Evolutionary conservation across 1,284 basidiomycete species (phyloP).

Genomic region (Omphalotus olearius): DNA sequence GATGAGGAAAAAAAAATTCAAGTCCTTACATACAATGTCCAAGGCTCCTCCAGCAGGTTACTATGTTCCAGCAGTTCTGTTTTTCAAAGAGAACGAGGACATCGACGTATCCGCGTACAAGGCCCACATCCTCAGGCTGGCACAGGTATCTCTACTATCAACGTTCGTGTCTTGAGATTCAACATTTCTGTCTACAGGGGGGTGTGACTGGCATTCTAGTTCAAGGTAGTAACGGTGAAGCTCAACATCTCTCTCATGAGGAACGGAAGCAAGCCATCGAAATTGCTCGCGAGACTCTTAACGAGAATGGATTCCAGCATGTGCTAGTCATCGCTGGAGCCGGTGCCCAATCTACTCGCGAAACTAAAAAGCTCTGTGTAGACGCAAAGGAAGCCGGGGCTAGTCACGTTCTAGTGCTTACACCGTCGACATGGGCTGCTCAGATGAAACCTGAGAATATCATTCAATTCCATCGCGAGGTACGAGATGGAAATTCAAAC

Average conservation of each 20-base stretch:
- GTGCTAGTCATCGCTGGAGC: conserved; percentile 82
- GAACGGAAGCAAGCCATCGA: conserved; percentile 66
- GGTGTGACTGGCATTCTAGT: conserved; percentile 73
- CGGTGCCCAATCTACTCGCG: conserved; percentile 76
- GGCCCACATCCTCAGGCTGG: conserved; percentile 63
- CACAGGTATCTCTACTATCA: conserved; percentile 37
- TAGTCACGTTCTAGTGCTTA: conserved; percentile 71
- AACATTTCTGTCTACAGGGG: conserved; percentile 35
- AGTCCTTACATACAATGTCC: conserved; percentile 22
- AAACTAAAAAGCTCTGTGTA: conserved; percentile 75
- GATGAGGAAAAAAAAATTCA: no score
- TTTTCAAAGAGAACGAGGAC: conserved; percentile 63
- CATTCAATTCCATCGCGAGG: conserved; percentile 60
- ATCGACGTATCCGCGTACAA: conserved; percentile 57
- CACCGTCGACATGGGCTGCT: conserved; percentile 64
- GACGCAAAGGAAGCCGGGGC: conserved; percentile 84
- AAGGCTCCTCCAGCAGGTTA: conserved; percentile 54
- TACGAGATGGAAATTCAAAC: conserved; percentile 20
- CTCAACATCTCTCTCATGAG: conserved; percentile 69
- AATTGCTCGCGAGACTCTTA: conserved; percentile 69
- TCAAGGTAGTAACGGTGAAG: conserved; percentile 76
- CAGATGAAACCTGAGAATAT: conserved; percentile 62
- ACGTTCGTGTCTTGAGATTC: conserved; percentile 1
- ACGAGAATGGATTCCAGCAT: conserved; percentile 66
- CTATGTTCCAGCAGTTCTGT: conserved; percentile 74